Conservation (phyloP, 768 basidiomycete species). For the Mycena kentingensis region DNA sequence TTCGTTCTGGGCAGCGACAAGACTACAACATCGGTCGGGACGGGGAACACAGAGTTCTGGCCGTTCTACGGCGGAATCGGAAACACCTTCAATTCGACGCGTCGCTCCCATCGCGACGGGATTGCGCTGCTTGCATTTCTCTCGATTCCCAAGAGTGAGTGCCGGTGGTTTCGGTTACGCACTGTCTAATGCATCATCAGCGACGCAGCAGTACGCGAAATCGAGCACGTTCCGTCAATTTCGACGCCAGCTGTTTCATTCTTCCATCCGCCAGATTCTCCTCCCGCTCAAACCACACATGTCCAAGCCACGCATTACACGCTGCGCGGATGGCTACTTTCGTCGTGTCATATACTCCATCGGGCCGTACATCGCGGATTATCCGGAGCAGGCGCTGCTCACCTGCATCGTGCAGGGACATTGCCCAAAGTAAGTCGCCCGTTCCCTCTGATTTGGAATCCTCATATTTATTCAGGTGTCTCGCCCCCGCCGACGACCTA, state of each 20-base stretch:
- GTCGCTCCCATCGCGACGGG: conserved; percentile 26
- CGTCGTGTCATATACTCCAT: conserved; percentile 20
- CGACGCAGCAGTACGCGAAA: conserved; percentile 8
- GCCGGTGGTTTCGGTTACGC: neutral
- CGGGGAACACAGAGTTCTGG: conserved; percentile 25
- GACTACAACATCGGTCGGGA: conserved; percentile 30
- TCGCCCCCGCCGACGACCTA: neutral
- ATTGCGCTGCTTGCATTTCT: conserved; percentile 30
- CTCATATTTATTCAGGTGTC: conserved; percentile 5
- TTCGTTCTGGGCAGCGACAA: conserved; percentile 30
- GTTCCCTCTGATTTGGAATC: neutral
- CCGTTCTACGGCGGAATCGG: conserved; percentile 27
- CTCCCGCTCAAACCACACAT: conserved; percentile 10
- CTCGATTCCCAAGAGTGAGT: conserved; percentile 33
- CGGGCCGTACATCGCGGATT: conserved; percentile 31
- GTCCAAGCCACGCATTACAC: conserved; percentile 18
- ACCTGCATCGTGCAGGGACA: conserved; percentile 19
- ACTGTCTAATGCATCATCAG: neutral
- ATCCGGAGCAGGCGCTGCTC: conserved; percentile 28
- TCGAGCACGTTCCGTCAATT: conserved; percentile 20
- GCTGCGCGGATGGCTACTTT: conserved; percentile 29
- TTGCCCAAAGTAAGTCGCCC: conserved; percentile 19
- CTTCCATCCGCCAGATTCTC: conserved; percentile 19
- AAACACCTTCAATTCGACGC: conserved; percentile 25
- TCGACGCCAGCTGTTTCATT: conserved; percentile 25